Base-by-base conservation (phyloP, 805 yeast species). In the Spathaspora arborariae region DNA sequence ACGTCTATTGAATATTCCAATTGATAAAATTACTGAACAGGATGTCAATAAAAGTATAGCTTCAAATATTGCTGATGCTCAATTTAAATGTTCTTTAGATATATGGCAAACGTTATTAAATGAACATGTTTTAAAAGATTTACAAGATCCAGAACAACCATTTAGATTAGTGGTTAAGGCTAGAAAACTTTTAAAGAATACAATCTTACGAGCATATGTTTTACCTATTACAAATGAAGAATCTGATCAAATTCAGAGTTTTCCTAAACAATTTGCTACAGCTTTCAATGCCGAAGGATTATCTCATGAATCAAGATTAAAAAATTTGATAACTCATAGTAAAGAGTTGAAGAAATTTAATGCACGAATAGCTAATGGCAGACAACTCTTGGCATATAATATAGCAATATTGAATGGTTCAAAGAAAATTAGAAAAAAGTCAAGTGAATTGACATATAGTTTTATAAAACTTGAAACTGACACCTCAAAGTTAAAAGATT, bases 81-180 rank as follows among this genome's bases (percentile, higher is more conserved):
- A 89, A 60, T 86, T 88, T 61, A 77, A 74, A 51, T 59, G 78
- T 16, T 82, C 90, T 5, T 55, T 85, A 49, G 60, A 70, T 9
- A 59, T 88, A 2, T 71, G 86, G 67, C 60, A 65, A 41, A 57
- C 55, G 20, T 44, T 72, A 34, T 50, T 72, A 47, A 40, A 26
- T 8, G 58, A 64, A 24, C 48, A 45, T 2, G 59, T 68, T 13
- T 51, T 57, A 20, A 21, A 56, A 35, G 75, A 70, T 48, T 47
- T 69, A 19, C 51, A 51, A 18, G 51, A 48, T 11, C 43, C 49
- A 6, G 49, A 51, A 20, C 34, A 45, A 16, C 56, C 71, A 18
- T 67, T 65, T 46, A 53, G 74, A 38, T 51, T 68, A 27, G 60
- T 68, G 33, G 41, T 43, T 15, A 38, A 37, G 20, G 33, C 13